Conservation (phyloP, 2,329 filamentous ascomycete genomes). For the Colletotrichum sp. region DNA sequence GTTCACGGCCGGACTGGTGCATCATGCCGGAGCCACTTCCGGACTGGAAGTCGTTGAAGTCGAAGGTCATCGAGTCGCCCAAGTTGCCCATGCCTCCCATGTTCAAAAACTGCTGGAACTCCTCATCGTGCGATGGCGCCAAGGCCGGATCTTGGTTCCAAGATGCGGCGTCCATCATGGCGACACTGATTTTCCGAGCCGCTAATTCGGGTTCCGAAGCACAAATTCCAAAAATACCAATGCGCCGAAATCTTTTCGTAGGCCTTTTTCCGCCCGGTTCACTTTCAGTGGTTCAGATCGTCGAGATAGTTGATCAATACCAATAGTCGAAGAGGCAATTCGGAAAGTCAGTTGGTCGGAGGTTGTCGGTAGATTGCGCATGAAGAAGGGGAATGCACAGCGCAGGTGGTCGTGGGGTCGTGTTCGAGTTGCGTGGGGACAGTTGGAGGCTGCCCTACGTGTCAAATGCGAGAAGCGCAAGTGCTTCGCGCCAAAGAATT, state of each 20-base stretch:
- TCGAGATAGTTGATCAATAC: not conserved
- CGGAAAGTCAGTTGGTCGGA: not conserved
- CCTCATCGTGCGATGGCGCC: conserved; percentile 58
- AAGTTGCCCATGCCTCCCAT: conserved; percentile 62
- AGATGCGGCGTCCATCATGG: conserved; percentile 57
- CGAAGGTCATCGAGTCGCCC: conserved; percentile 61
- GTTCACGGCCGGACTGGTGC: conserved; percentile 41
- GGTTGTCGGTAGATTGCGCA: not conserved
- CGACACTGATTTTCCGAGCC: conserved; percentile 25
- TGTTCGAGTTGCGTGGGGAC: conserved; percentile 1
- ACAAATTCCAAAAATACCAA: not conserved
- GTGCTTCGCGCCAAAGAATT: not conserved
- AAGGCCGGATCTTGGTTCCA: conserved; percentile 66
- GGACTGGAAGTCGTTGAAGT: conserved; percentile 61
- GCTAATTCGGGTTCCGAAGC: not conserved
- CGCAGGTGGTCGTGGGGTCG: conserved; percentile 3
- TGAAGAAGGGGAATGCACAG: not conserved
- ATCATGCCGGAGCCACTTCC: conserved; percentile 42
- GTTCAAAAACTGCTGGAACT: conserved; percentile 69
- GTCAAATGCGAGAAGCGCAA: not conserved
- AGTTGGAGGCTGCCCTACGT: not conserved
- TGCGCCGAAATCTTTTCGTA: not conserved
- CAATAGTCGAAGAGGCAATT: not conserved
- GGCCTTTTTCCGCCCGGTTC: not conserved
- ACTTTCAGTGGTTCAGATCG: not conserved